phyloP scores from a whole-genome alignment of 352 stramenopile genomes.

The Phytophthora meadii region DNA sequence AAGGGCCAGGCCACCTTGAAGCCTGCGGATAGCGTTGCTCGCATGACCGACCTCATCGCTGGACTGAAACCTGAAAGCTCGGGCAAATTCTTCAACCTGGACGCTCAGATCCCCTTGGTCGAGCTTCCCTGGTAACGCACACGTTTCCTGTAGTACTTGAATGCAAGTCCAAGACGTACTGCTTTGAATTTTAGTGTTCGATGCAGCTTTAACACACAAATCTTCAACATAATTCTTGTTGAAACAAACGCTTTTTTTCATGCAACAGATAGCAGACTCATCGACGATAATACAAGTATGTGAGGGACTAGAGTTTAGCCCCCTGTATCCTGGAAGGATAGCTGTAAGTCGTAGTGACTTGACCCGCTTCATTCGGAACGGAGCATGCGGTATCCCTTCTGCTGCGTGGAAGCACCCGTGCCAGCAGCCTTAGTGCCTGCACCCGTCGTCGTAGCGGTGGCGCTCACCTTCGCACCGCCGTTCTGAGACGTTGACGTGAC shows the following conservation, averaged over 20 bases:
- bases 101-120: constrained; percentile 10
- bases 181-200: no score
- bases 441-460: not conserved
- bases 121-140: constrained; percentile 43
- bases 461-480: not conserved
- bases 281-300: not conserved
- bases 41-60: constrained; percentile 38
- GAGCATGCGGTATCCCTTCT: constrained; percentile 9
- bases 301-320: not conserved
- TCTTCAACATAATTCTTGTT: not conserved
- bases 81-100: constrained; percentile 47
- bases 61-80: constrained; percentile 28
- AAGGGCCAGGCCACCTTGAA: constrained; percentile 20
- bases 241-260: not conserved
- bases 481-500: not conserved
- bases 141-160: no score
- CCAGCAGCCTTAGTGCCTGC: constrained; percentile 4
- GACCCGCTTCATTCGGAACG: not conserved
- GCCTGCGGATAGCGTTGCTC: constrained; percentile 39
- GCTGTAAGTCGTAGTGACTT: not conserved
- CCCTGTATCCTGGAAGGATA: not conserved
- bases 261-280: not conserved
- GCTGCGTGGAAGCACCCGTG: not conserved
- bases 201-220: not conserved
- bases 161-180: no score